Evolutionary conservation across 1,139 yeast species (phyloP).

Genomic region (Kurtzmaniella quercitrusa): DNA sequence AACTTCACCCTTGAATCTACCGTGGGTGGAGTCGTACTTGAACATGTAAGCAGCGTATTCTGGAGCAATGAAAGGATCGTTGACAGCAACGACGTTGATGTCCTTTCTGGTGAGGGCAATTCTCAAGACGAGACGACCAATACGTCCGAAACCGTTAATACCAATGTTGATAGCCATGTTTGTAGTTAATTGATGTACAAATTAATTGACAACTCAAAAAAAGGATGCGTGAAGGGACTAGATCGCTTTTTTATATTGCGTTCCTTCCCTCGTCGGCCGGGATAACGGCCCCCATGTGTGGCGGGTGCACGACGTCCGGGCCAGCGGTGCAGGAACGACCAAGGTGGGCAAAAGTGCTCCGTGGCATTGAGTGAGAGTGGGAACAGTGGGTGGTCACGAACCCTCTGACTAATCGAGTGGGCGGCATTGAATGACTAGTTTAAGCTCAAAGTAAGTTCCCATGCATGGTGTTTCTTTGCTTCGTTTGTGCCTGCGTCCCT

Average conservation of each 20-base stretch:
- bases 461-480: too few species aligned
- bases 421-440: too few species aligned
- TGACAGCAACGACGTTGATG: conserved; percentile 75
- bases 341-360: conserved; percentile 1
- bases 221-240: conserved; percentile 1
- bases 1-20: conserved; percentile 68
- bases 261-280: conserved; percentile 9
- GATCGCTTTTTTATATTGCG: conserved; percentile 4
- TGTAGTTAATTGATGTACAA: conserved; percentile 6
- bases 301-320: conserved; percentile 10
- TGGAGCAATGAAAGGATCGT: conserved; percentile 79
- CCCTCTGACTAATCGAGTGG: too few species aligned
- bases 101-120: conserved; percentile 67
- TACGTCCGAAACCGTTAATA: conserved; percentile 89
- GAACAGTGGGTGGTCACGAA: background rate
- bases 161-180: conserved; percentile 52
- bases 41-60: conserved; percentile 86
- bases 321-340: conserved; percentile 4
- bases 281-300: conserved; percentile 13
- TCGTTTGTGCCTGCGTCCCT: too few species aligned
- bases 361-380: background rate
- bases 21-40: conserved; percentile 87
- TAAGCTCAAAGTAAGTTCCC: too few species aligned
- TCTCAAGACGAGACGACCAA: conserved; percentile 83
- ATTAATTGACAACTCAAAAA: conserved; percentile 4